Evolutionary conservation across 1,284 basidiomycete genomes (phyloP).

Genomic region (Ustilago esculenta): DNA sequence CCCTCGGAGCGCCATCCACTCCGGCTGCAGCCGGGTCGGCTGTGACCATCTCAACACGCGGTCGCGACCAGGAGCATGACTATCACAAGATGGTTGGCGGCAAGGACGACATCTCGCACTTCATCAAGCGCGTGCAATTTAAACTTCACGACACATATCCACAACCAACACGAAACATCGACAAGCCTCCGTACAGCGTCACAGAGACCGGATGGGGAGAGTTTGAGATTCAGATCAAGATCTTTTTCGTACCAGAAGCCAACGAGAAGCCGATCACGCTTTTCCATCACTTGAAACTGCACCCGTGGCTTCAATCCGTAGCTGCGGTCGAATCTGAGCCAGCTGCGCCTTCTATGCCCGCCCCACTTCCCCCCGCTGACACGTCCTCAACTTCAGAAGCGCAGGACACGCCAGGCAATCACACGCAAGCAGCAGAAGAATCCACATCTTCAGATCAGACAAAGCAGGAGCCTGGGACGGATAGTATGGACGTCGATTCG

Average conservation of each 20-base stretch:
- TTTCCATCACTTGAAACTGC: slow-evolving; percentile 93
- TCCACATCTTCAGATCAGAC: slow-evolving; percentile 1
- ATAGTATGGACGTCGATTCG: slow-evolving; percentile 31
- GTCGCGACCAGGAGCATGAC: slow-evolving; percentile 60
- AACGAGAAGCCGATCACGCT: slow-evolving; percentile 88
- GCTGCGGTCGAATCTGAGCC: slow-evolving; percentile 75
- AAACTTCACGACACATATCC: slow-evolving; percentile 97
- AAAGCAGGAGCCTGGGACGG: slow-evolving; percentile 6
- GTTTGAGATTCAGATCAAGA: slow-evolving; percentile 93
- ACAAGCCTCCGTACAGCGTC: slow-evolving; percentile 91
- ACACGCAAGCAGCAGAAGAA: not conserved
- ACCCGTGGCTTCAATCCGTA: slow-evolving; percentile 80
- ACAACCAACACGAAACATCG: slow-evolving; percentile 85
- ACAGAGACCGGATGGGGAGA: slow-evolving; percentile 99
- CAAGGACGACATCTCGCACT: slow-evolving; percentile 66
- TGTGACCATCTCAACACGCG: slow-evolving; percentile 53
- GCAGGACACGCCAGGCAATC: not conserved
- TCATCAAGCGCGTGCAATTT: slow-evolving; percentile 87
- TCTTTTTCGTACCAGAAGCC: slow-evolving; percentile 90
- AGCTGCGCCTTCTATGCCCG: slow-evolving; percentile 21
- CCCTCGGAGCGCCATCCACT: not conserved
- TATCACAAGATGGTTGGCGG: slow-evolving; percentile 64
- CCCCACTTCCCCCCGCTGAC: slow-evolving; percentile 36
- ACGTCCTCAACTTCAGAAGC: slow-evolving; percentile 21
- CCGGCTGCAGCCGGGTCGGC: slow-evolving; percentile 10